Percentiles rank a stretch among this genome's conserved stretches.
phyloP scores from a whole-genome alignment of 2,329 filamentous ascomycete genomes.

The Pseudogymnoascus sp. region DNA sequence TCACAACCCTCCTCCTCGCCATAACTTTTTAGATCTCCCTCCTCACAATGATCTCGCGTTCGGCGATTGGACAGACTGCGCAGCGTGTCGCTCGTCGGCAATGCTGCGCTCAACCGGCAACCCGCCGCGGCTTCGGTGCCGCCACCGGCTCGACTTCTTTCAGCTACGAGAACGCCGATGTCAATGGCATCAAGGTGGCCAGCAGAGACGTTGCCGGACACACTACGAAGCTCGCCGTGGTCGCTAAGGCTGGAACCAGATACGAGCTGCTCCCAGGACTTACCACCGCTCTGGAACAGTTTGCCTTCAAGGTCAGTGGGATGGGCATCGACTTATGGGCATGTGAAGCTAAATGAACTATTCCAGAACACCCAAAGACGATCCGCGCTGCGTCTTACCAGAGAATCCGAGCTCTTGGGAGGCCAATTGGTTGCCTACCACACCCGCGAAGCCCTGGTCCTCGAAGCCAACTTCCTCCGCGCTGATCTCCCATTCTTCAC shows the following conservation, averaged over 20 bases:
- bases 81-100: conserved; percentile 55
- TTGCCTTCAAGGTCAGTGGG: conserved; percentile 77
- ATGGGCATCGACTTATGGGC: background rate
- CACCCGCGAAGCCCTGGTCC: conserved; percentile 84
- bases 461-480: conserved; percentile 91
- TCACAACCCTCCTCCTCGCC: conserved; percentile 15
- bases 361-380: conserved; percentile 74
- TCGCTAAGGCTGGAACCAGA: conserved; percentile 89
- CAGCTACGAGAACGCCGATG: conserved; percentile 81
- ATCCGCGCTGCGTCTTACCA: conserved; percentile 84
- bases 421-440: conserved; percentile 82
- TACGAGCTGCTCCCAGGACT: conserved; percentile 87
- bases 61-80: conserved; percentile 56
- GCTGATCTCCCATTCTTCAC: conserved; percentile 96
- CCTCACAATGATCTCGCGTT: conserved; percentile 60
- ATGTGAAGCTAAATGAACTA: conserved; percentile 6
- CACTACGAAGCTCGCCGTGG: conserved; percentile 83
- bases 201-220: conserved; percentile 83
- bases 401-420: conserved; percentile 92
- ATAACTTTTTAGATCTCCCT: conserved; percentile 33
- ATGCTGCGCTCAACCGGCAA: conserved; percentile 49
- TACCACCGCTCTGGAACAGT: conserved; percentile 84
- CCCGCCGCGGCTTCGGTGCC: conserved; percentile 55
- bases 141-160: conserved; percentile 65
- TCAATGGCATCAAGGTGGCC: conserved; percentile 85